phyloP scores from a whole-genome alignment of 2,329 filamentous ascomycete species.

The Ilyonectria robusta region DNA sequence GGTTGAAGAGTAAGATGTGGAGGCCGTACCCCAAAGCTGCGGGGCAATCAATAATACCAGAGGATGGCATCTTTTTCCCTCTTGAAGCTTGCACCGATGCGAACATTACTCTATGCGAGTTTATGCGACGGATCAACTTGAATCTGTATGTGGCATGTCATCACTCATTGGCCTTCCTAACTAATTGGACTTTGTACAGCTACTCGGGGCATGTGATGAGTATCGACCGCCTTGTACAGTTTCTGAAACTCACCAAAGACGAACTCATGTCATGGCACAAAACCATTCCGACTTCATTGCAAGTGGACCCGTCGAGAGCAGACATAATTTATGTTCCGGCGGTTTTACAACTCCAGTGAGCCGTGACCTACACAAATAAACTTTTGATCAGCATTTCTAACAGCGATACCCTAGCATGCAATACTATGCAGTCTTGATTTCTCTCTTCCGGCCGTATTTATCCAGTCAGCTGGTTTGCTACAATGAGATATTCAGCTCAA shows the following conservation, averaged over 20 bases:
- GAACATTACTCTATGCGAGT: constrained; percentile 30
- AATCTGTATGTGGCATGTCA: constrained; percentile 32
- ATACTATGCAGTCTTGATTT: constrained; percentile 36
- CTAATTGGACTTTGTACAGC: background rate
- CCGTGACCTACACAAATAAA: background rate
- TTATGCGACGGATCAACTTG: constrained; percentile 36
- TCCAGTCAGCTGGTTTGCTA: constrained; percentile 24
- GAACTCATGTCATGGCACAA: constrained; percentile 17
- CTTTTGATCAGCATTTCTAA: background rate
- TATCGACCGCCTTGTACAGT: constrained; percentile 4
- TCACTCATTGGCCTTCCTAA: background rate
- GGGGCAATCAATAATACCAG: background rate
- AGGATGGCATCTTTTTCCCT: constrained; percentile 8
- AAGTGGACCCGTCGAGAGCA: background rate
- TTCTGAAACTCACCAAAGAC: constrained; percentile 11
- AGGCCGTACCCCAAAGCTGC: constrained; percentile 10
- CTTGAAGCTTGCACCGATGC: constrained; percentile 15
- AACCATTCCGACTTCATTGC: background rate
- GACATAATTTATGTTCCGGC: constrained; percentile 27
- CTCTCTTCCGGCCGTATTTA: constrained; percentile 36
- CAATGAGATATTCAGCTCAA: constrained; percentile 12
- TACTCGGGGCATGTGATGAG: constrained; percentile 15
- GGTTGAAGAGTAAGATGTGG: constrained; percentile 8
- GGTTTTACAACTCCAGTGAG: constrained; percentile 39
- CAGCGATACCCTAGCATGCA: constrained; percentile 37